Base-by-base conservation (phyloP, 768 basidiomycete genomes). In the Rhodotorula toruloides region DNA sequence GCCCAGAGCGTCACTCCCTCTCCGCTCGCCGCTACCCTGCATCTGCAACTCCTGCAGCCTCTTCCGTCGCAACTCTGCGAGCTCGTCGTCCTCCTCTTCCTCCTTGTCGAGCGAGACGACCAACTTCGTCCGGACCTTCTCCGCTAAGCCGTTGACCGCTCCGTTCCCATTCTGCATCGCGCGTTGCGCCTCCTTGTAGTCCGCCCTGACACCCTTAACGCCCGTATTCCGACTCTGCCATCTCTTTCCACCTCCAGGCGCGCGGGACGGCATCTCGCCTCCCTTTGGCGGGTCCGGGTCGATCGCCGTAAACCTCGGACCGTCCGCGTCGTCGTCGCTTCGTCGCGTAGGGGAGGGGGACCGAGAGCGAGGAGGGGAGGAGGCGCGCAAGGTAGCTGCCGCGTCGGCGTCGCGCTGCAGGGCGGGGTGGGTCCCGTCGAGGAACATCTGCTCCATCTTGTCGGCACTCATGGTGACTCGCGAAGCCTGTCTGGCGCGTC, bases 141-240 rank as follows among this genome's bases (percentile, higher is more conserved):
- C 31, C 36, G 52, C 63, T 27, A 65, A 27, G n/a, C 36, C 42
- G 34, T 31, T 53, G 21, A 6, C 52, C 10, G 2, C 36, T 1
- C n/a, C 17, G 7, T 14, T 22, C 17, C 1, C 10, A 7, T 34
- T 9, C 17, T 31, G 48, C 32, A 22, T 21, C n/a, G 29, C 29
- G 39, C 58, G 31, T 36, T 27, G 22, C 1, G 49, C 50, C 54
- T 66, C 65, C 19, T 58, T 7, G 37, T 68, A 75, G 52, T 75
- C 74, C 7, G 66, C 67, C 14, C 68, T 57, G 10, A 75, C 74
- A n/a, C 74, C 74, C 54, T 75, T 75, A 25, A 71, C 71, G 32
- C 74, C 74, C 29, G 74, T 75, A 52, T 75, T 72, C 25, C 37
- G 19, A 32, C 58, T 60, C 29, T 27, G 39, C 22, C 56, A 50